Evolutionary conservation across 2,329 filamentous ascomycete genomes (phyloP).

Genomic region (Penicillium sclerotigenum): DNA sequence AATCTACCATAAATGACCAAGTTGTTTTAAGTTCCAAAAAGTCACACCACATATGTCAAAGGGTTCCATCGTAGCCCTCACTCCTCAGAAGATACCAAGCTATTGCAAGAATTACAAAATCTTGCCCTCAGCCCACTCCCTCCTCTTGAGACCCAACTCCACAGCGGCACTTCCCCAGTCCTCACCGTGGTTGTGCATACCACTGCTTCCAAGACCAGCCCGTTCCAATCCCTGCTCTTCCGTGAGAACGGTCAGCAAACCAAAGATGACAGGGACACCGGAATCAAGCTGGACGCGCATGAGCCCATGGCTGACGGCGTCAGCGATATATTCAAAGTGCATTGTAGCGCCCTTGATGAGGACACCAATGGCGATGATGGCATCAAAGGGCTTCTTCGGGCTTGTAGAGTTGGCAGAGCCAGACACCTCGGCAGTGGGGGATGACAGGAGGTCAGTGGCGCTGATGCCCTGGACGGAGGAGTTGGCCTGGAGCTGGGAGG

Average conservation of each 20-base stretch:
- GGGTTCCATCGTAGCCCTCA: slow-evolving; percentile 2
- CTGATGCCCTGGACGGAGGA: slow-evolving; percentile 36
- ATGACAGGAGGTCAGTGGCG: slow-evolving; percentile 58
- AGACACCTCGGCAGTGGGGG: slow-evolving; percentile 65
- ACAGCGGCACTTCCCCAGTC: slow-evolving; percentile 96
- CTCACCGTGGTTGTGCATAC: slow-evolving; percentile 84
- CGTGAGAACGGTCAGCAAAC: slow-evolving; percentile 80
- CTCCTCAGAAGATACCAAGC: neutral
- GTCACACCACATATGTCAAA: neutral
- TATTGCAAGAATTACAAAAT: slow-evolving; percentile 39
- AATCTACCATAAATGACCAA: neutral
- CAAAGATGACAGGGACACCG: slow-evolving; percentile 86
- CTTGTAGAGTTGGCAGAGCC: slow-evolving; percentile 41
- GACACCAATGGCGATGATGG: slow-evolving; percentile 90
- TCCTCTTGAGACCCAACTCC: slow-evolving; percentile 86
- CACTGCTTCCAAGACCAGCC: slow-evolving; percentile 64
- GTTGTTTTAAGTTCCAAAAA: neutral
- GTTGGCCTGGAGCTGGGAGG: slow-evolving; percentile 79
- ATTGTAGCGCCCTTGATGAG: slow-evolving; percentile 98
- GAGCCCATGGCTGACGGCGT: slow-evolving; percentile 82
- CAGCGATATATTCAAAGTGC: slow-evolving; percentile 99
- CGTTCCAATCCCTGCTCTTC: slow-evolving; percentile 85
- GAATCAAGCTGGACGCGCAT: slow-evolving; percentile 93
- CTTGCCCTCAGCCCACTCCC: slow-evolving; percentile 73
- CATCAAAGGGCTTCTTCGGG: slow-evolving; percentile 69